A percentile compares a stretch with the other conserved stretches of the same genome.
phyloP scores from a whole-genome alignment of 768 basidiomycete genomes.

The Galerina sulciceps region DNA sequence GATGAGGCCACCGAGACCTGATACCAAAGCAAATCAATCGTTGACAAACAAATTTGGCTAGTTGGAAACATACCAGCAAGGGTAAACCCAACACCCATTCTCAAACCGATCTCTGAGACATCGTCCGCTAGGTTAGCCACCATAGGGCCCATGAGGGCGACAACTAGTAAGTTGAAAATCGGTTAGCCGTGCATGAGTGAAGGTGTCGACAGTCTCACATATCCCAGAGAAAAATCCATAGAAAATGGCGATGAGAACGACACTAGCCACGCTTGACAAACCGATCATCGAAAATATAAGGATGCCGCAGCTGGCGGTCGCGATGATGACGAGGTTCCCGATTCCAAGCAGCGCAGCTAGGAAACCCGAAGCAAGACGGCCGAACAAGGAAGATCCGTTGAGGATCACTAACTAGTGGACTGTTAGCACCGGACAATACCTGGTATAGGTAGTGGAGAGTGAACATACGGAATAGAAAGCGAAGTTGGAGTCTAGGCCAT shows the following conservation, averaged over 20 bases:
- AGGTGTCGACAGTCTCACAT: no score
- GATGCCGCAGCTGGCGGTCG: not conserved
- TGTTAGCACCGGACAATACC: not conserved
- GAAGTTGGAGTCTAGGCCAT: not conserved
- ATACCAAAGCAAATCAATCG: not conserved
- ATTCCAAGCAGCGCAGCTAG: not conserved
- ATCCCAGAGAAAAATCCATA: conserved; percentile 1
- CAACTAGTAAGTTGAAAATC: no score
- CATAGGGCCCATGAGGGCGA: no score
- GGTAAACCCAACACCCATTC: no score
- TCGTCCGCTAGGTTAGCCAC: no score
- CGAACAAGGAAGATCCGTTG: not conserved
- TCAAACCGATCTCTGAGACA: no score
- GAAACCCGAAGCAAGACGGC: not conserved
- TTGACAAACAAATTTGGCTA: no score
- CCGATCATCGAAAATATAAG: not conserved
- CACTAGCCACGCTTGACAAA: not conserved
- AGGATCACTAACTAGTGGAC: not conserved
- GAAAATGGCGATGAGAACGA: not conserved
- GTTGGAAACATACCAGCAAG: no score
- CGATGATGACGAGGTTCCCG: not conserved
- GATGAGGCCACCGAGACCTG: not conserved
- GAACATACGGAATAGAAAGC: not conserved
- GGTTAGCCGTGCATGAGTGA: no score
- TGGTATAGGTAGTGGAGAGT: not conserved